Conservation (phyloP, 2,329 filamentous ascomycete species). For the Xylaria sp. region DNA sequence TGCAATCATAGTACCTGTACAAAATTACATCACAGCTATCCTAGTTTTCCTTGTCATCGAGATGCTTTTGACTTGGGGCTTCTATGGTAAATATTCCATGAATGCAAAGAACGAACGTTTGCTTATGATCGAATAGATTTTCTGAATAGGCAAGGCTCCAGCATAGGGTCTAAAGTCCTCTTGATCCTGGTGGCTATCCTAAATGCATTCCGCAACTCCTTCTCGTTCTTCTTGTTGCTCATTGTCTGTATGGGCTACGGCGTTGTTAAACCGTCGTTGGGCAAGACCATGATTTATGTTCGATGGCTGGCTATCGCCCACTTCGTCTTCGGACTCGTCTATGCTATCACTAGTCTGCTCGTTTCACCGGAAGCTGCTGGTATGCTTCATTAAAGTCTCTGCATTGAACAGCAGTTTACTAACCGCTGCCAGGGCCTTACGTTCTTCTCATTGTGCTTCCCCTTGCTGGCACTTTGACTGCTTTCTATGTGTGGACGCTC, state of each 20-base stretch:
- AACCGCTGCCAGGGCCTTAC: slow-evolving; percentile 71
- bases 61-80: slow-evolving; percentile 98
- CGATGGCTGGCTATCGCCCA: slow-evolving; percentile 91
- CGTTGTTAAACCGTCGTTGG: slow-evolving; percentile 92
- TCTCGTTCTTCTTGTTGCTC: slow-evolving; percentile 96
- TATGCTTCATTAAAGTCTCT: slow-evolving; percentile 50
- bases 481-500: slow-evolving; percentile 98
- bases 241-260: slow-evolving; percentile 99
- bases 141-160: slow-evolving; percentile 89
- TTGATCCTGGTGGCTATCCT: slow-evolving; percentile 92
- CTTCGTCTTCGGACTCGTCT: slow-evolving; percentile 94
- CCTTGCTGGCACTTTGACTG: slow-evolving; percentile 89
- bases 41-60: slow-evolving; percentile 93
- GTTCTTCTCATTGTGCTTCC: slow-evolving; percentile 94
- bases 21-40: slow-evolving; percentile 99
- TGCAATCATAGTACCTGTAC: slow-evolving; percentile 77
- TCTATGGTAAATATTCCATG: slow-evolving; percentile 74
- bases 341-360: slow-evolving; percentile 87
- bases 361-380: slow-evolving; percentile 87
- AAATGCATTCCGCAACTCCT: slow-evolving; percentile 94
- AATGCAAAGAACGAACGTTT: slow-evolving; percentile 1
- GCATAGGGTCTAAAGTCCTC: slow-evolving; percentile 82
- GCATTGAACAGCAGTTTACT: slow-evolving; percentile 4
- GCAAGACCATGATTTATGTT: slow-evolving; percentile 93
- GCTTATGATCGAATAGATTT: slow-evolving; percentile 72